These are phyloP conservation scores for Cercophora scortea DNA, from an alignment of 495 filamentous ascomycete genomes.

Conservation along the genomic window DNA sequence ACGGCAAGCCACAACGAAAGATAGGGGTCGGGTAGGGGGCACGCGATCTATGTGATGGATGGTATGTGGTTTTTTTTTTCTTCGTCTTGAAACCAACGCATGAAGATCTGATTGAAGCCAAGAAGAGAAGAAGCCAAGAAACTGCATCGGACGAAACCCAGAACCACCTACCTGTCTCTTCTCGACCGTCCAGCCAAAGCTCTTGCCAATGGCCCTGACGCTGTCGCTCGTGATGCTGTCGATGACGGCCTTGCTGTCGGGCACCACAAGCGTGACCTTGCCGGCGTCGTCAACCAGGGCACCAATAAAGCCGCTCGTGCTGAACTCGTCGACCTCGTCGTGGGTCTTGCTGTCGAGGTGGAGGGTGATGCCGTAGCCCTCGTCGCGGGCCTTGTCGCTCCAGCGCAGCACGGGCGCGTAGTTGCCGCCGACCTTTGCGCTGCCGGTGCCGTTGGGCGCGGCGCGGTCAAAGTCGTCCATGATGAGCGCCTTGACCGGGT, in stretches of 20 bases:
- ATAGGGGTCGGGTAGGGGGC: too few relatives aligned
- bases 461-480: conserved; percentile 71
- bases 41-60: too few relatives aligned
- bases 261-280: conserved; percentile 64
- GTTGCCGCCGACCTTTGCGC: conserved; percentile 70
- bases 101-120: too few relatives aligned
- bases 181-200: conserved; percentile 62
- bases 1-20: too few relatives aligned
- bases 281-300: conserved; percentile 51
- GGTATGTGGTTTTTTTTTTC: too few relatives aligned
- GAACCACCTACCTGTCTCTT: conserved; percentile 38
- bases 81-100: too few relatives aligned
- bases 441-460: conserved; percentile 65
- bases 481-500: conserved; percentile 72
- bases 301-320: conserved; percentile 78
- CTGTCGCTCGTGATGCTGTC: conserved; percentile 72
- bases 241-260: conserved; percentile 75
- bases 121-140: too few relatives aligned
- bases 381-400: conserved; percentile 62
- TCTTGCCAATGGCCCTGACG: conserved; percentile 57
- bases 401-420: conserved; percentile 77
- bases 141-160: too few relatives aligned
- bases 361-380: conserved; percentile 79
- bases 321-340: conserved; percentile 83
- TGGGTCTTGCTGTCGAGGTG: conserved; percentile 76